Base-by-base conservation (phyloP, 768 basidiomycete genomes). In the Boletus vermiculosoides region DNA sequence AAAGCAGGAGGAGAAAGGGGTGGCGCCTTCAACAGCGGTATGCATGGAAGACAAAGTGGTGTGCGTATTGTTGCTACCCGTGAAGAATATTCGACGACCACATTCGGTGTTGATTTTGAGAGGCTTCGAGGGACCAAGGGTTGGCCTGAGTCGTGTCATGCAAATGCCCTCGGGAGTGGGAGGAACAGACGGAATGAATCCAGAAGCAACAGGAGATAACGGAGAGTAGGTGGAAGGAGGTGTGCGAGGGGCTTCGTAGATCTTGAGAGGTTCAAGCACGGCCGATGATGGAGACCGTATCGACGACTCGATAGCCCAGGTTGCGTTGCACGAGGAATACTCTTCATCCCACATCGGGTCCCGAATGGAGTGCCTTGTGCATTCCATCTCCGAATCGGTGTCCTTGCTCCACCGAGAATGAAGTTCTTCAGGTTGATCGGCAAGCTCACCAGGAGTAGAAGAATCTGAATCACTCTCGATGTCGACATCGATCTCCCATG, bases 401-500 rank as follows among this genome's bases (percentile, higher is more conserved):
- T 76, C 85, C 61, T 78, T 79, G 76, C 85, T 87, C 84, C 85
- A 86, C 61, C 68, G 76, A 9, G 86, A 86, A 56, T 77, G 75
- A 56, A 75, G 76, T 39, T 73, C 74, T 37, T 74, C 73, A 39
- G 69, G 67, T 22, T 74, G 71, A 23, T 74, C 76, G 23, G 71
- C 73, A 33, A 76, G 68, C 52, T 75, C 73, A 10, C 68, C 78
- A 52, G 79, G 77, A 50, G 78, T 77, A 16, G 80, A 82, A 9
- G 83, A 80, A 58, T 85, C 79, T 58, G 79, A 83, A 68, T 86
- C 85, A 62, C 85, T 83, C 52, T 87, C 78, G 53, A 77, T 73
- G 56, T 78, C 83, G 76, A 86, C 81, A 49, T 85, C 86, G 16
- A 83, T 80, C 71, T 92, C 89, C 88, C 88, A 90, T 6, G 84